Evolutionary conservation across 768 basidiomycete species (phyloP).

Genomic region (Lentinula boryana): DNA sequence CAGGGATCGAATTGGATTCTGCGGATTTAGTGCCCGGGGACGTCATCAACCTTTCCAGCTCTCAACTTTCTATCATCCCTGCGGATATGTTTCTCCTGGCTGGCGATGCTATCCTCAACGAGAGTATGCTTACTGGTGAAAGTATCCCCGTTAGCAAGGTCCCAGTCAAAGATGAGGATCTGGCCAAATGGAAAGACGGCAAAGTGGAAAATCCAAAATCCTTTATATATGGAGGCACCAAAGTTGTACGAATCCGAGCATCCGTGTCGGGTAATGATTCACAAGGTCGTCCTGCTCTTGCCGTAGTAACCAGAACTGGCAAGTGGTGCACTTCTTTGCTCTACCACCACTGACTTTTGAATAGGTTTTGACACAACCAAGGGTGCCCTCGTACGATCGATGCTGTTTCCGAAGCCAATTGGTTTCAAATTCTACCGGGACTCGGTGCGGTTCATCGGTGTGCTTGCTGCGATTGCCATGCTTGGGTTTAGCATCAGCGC

Average conservation of each 20-base stretch:
- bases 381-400: constrained; percentile 90
- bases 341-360: constrained; percentile 3
- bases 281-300: constrained; percentile 60
- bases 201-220: constrained; percentile 74
- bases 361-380: constrained; percentile 95
- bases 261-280: constrained; percentile 46
- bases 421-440: constrained; percentile 99
- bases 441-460: constrained; percentile 84
- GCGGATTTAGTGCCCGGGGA: constrained; percentile 86
- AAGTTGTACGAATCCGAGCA: constrained; percentile 80
- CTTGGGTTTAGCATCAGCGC: constrained; percentile 90
- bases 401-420: constrained; percentile 98
- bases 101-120: constrained; percentile 96
- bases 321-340: constrained; percentile 10
- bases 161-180: constrained; percentile 74
- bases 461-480: constrained; percentile 86
- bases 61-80: constrained; percentile 69
- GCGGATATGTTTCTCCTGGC: constrained; percentile 90
- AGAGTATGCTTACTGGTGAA: constrained; percentile 99
- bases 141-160: constrained; percentile 94
- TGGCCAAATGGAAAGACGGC: constrained; percentile 62
- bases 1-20: constrained; percentile 73
- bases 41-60: constrained; percentile 80
- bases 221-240: constrained; percentile 88
- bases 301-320: constrained; percentile 86